Percentiles rank a stretch among this genome's conserved stretches.
Conservation (phyloP, 768 basidiomycete species). For the Xerocomus potaroensis region DNA sequence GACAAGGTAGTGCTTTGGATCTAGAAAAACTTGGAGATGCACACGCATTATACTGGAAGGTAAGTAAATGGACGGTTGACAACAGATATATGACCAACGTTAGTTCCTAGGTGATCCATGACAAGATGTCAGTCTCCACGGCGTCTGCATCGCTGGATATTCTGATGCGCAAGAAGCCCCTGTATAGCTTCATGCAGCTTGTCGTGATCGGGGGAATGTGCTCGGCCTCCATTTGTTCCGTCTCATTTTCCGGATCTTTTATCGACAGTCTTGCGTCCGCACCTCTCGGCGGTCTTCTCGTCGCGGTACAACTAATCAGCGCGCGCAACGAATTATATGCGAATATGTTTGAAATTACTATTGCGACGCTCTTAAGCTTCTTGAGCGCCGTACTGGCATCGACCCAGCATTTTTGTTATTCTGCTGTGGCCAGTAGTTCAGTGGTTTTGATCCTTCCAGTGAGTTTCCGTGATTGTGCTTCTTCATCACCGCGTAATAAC, state of each 20-base stretch:
- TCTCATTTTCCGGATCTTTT: conserved; percentile 72
- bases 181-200: conserved; percentile 58
- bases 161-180: conserved; percentile 63
- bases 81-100: not conserved
- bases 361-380: conserved; percentile 78
- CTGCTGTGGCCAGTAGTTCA: conserved; percentile 71
- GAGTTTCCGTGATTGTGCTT: conserved; percentile 16
- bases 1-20: conserved; percentile 67
- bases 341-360: conserved; percentile 80
- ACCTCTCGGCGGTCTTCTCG: conserved; percentile 73
- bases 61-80: conserved; percentile 21
- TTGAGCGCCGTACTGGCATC: conserved; percentile 69
- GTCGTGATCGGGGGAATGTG: conserved; percentile 74
- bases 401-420: conserved; percentile 71
- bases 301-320: conserved; percentile 66
- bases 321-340: conserved; percentile 74
- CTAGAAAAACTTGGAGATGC: conserved; percentile 72
- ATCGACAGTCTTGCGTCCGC: conserved; percentile 70
- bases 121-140: conserved; percentile 68
- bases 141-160: conserved; percentile 66
- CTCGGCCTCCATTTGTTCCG: conserved; percentile 67
- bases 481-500: not conserved
- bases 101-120: conserved; percentile 67
- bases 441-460: conserved; percentile 80
- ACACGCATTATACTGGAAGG: conserved; percentile 72